These are phyloP conservation scores for Mariannaea elegans DNA, from an alignment of 2,329 filamentous ascomycete genomes.

Conservation along the genomic window DNA sequence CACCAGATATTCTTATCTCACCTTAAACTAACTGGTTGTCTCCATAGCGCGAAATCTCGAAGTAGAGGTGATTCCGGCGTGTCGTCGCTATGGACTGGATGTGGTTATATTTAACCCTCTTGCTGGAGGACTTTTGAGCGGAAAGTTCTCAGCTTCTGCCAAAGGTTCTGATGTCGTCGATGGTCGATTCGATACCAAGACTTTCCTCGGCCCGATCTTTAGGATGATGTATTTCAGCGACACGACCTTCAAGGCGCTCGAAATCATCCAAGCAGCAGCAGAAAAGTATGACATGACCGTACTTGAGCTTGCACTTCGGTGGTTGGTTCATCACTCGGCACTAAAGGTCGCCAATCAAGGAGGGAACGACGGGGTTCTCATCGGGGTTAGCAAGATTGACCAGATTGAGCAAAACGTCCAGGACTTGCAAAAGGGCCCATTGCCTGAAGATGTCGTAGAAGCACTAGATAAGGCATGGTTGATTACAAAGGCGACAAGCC, in stretches of 20 bases:
- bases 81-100: not conserved
- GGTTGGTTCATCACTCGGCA: conserved; percentile 72
- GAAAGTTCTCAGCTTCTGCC: not conserved
- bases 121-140: not conserved
- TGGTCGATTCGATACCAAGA: not conserved
- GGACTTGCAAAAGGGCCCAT: conserved; percentile 65
- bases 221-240: conserved; percentile 68
- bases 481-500: conserved; percentile 1
- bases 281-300: conserved; percentile 70
- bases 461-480: conserved; percentile 38
- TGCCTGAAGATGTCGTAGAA: conserved; percentile 76
- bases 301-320: conserved; percentile 74
- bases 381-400: conserved; percentile 58
- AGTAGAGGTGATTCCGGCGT: not conserved
- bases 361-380: conserved; percentile 58
- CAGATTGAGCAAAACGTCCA: conserved; percentile 61
- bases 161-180: not conserved
- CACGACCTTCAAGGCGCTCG: conserved; percentile 63
- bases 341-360: conserved; percentile 47
- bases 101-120: not conserved
- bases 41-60: not conserved
- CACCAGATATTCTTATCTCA: not conserved
- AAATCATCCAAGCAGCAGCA: conserved; percentile 68
- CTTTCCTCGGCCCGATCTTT: not conserved
- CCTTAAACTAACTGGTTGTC: not conserved